Percentiles rank a stretch among this genome's conserved stretches.
These are phyloP conservation scores for Nyctanthes arbortristis DNA, from an alignment of 257 asterid species.

Conservation along the genomic window DNA sequence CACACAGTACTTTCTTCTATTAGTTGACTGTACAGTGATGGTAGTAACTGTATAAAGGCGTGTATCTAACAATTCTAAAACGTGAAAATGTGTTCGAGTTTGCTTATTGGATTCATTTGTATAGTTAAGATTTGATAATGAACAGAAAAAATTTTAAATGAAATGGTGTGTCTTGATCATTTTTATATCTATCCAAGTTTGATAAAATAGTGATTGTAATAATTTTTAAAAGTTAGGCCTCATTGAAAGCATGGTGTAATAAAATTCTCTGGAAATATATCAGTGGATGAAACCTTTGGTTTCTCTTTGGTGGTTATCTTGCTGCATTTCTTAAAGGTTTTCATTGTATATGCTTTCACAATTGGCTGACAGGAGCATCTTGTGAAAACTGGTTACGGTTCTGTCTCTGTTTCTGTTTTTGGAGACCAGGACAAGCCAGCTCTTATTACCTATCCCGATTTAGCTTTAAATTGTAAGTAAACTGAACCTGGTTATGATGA, in stretches of 20 bases:
- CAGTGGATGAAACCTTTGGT: slow-evolving; percentile 34
- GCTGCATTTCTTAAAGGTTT: slow-evolving; percentile 13
- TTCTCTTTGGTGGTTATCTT: slow-evolving; percentile 23
- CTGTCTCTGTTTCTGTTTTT: slow-evolving; percentile 75
- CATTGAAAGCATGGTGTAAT: slow-evolving; percentile 24
- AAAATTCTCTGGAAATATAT: slow-evolving; percentile 13
- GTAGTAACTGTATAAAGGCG: not conserved
- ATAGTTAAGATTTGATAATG: not conserved
- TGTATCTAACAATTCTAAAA: not conserved
- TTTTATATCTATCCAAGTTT: slow-evolving; percentile 2
- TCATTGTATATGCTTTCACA: slow-evolving; percentile 31
- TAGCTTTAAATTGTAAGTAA: slow-evolving; percentile 89
- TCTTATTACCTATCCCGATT: slow-evolving; percentile 90
- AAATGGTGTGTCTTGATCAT: not conserved
- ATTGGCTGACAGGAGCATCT: slow-evolving; percentile 76
- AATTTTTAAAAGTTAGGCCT: slow-evolving; percentile 23
- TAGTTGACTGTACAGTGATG: not conserved
- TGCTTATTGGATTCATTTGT: not conserved
- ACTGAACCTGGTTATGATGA: slow-evolving; percentile 13
- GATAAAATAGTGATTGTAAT: slow-evolving; percentile 21
- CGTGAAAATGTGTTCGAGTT: not conserved
- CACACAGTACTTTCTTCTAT: not conserved
- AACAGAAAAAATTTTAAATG: not conserved
- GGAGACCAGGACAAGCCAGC: slow-evolving; percentile 98
- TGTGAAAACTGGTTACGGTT: slow-evolving; percentile 78